Base-by-base conservation (phyloP, 352 stramenopile genomes). In the Phytopythium cucurbitacearum region DNA sequence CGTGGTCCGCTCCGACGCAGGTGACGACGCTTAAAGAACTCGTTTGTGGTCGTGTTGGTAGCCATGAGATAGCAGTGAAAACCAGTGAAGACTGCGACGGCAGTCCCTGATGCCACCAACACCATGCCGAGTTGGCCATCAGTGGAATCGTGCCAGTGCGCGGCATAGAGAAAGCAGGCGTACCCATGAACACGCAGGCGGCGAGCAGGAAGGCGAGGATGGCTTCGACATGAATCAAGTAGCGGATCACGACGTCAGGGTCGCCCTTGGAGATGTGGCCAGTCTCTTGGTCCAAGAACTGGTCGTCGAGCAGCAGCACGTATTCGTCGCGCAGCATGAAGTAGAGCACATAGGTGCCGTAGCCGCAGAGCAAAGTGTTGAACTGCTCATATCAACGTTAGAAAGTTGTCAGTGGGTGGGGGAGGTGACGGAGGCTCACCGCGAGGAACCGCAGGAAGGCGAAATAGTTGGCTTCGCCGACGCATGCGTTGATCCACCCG, bases 41-140 rank as follows among this genome's bases (percentile, higher is more conserved):
- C 80, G 56, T 88, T 90, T 2, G 80, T 91, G 7, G 80, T 91
- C 16, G 57, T 54, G 57, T 90, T 88, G 34, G 28, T 67, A 28
- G 60, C 63, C 12, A 85, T 69, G 34, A 90, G 54, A 33, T 75
- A 81, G 48, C 68, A 62, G 32, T 88, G 76, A 50, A 87, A 90
- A 13, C 48, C 45, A 37, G 61, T 67, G 58, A 91, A 88, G 12
- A 54, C 53, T 3, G 60, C 73, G 4, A 73, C 50, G 5, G 36
- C 38, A 38, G 48, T n/a, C 5, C 72, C 72, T 82, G 49, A 12
- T 7, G 4, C n/a, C 16, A 51, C 0, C 33, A 21, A 48, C 21
- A 39, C 9, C 11, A 32, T 15, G 21, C 39, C 7, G 10, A 34
- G 16, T 9, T 47, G n/a, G 32, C 8, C 16, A 40, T 33, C 13